phyloP scores from a whole-genome alignment of 2,329 filamentous ascomycete species.

The Claviceps spartinae region DNA sequence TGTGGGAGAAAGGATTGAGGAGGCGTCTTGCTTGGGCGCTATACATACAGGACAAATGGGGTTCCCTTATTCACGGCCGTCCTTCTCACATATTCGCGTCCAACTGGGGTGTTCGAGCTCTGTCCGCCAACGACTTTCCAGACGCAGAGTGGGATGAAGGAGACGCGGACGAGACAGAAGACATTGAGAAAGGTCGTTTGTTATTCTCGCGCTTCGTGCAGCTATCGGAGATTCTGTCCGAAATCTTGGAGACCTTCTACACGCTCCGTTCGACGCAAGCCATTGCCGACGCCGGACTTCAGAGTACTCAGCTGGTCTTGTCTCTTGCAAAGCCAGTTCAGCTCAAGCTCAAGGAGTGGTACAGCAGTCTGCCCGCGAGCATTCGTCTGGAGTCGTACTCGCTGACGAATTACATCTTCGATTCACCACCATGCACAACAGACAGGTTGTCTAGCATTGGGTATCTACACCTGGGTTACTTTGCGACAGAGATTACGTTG shows the following conservation, averaged over 20 bases:
- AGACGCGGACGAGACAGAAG: constrained; percentile 46
- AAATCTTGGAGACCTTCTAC: constrained; percentile 75
- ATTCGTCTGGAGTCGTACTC: constrained; percentile 53
- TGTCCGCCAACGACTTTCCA: constrained; percentile 57
- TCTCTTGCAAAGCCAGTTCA: constrained; percentile 70
- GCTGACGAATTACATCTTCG: constrained; percentile 10
- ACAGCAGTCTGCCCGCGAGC: constrained; percentile 48
- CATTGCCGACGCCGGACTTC: constrained; percentile 50
- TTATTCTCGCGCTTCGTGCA: constrained; percentile 65
- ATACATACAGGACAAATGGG: constrained; percentile 92
- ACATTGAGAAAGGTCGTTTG: constrained; percentile 53
- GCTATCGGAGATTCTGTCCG: constrained; percentile 60
- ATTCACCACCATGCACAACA: constrained; percentile 15
- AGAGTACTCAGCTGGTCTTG: constrained; percentile 60
- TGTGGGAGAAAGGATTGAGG: constrained; percentile 73
- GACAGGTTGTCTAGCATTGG: constrained; percentile 48
- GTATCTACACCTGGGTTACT: constrained; percentile 83
- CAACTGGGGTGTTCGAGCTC: constrained; percentile 63
- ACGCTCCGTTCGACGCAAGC: constrained; percentile 62
- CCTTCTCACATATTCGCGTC: constrained; percentile 58
- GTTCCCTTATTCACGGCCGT: constrained; percentile 68
- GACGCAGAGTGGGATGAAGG: constrained; percentile 56
- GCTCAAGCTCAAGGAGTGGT: constrained; percentile 73
- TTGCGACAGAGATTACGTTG: constrained; percentile 85
- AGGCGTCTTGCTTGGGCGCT: constrained; percentile 82